Percentiles rank a stretch among this genome's conserved stretches.
These are phyloP conservation scores for Asterophora lycoperdoides DNA, from an alignment of 768 basidiomycete genomes.

Conservation along the genomic window DNA sequence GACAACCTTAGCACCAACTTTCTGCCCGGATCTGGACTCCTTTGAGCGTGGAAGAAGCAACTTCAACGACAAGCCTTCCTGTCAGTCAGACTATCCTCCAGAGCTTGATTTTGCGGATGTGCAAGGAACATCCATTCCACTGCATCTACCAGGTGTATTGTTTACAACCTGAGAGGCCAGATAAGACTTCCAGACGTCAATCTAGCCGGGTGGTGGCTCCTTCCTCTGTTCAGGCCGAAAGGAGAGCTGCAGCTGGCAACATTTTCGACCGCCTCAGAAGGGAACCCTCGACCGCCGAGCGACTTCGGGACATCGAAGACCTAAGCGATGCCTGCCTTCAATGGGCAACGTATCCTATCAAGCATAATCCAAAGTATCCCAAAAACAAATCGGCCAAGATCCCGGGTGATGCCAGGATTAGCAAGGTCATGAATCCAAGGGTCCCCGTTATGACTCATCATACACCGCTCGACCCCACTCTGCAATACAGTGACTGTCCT, in stretches of 20 bases:
- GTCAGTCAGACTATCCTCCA: slow-evolving; percentile 59
- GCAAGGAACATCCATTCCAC: slow-evolving; percentile 90
- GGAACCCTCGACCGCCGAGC: slow-evolving; percentile 33
- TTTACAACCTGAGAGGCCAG: slow-evolving; percentile 38
- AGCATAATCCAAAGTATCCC: slow-evolving; percentile 32
- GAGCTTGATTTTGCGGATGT: slow-evolving; percentile 67
- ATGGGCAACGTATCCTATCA: slow-evolving; percentile 45
- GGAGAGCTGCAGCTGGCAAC: slow-evolving; percentile 58
- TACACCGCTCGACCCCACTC: slow-evolving; percentile 63
- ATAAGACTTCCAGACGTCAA: slow-evolving; percentile 32
- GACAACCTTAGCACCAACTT: slow-evolving; percentile 64
- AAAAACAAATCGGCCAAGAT: slow-evolving; percentile 38
- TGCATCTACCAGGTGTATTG: slow-evolving; percentile 87
- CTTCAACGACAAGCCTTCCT: neutral
- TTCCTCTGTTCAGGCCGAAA: slow-evolving; percentile 45
- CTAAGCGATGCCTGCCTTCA: slow-evolving; percentile 64
- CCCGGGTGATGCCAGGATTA: slow-evolving; percentile 43
- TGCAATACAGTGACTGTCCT: slow-evolving; percentile 65
- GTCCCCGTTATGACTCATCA: slow-evolving; percentile 85
- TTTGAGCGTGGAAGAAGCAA: slow-evolving; percentile 13
- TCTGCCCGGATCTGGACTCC: slow-evolving; percentile 75
- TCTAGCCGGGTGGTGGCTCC: slow-evolving; percentile 41
- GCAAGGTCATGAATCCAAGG: slow-evolving; percentile 44
- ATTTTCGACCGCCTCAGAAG: slow-evolving; percentile 53
- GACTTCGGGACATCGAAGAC: slow-evolving; percentile 50